Base-by-base conservation (phyloP, 225 moss, liverwort and hornwort genomes). In the Pleurozium schreberi region DNA sequence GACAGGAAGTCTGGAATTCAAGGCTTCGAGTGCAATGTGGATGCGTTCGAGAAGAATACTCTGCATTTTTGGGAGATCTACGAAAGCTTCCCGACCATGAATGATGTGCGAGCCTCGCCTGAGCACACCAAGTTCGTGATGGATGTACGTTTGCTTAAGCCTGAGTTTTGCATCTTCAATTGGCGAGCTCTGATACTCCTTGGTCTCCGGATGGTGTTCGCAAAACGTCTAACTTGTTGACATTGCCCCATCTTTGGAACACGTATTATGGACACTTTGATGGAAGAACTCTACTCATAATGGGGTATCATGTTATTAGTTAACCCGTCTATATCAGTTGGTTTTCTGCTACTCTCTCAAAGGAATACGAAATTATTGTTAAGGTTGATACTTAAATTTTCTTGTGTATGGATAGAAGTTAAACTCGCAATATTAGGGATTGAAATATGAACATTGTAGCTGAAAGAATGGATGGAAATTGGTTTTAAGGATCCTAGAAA, bases 1-100 rank as follows among this genome's bases (percentile, higher is more conserved):
- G 93, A 96, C 78, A 94, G 89, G 90, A 93, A 92, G 79, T 96
- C 96, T 74, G 98, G 98, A 20, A 95, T 99, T 81, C 89, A 92
- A 85, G 84, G 94, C n/a, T 99, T 99, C 68, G 98, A 99, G 89
- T 97, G 97, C 93, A 99, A 99, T 89, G 95, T 96, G 63, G 97
- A 99, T 86, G 89, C 97, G 8, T 99, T 95, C 43, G 98, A 99
- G 90, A 97, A 95, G 85, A 99, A 95, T 71, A 96, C 95, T 49
- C 87, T 93, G 74, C 97, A 99, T 86, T 99, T 99, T 87, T 97
- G 98, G 98, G 98, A 99, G 94, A 95, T 93, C 7, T 99, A 99
- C 75, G 96, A 96, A 61, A 96, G 97, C 91, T 97, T 96, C 53
- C 91, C 90, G 45, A 89, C 83, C 57, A 99, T 99, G 98, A 99